phyloP scores from a whole-genome alignment of 805 yeast genomes.

The Kuraishia ogatae region DNA sequence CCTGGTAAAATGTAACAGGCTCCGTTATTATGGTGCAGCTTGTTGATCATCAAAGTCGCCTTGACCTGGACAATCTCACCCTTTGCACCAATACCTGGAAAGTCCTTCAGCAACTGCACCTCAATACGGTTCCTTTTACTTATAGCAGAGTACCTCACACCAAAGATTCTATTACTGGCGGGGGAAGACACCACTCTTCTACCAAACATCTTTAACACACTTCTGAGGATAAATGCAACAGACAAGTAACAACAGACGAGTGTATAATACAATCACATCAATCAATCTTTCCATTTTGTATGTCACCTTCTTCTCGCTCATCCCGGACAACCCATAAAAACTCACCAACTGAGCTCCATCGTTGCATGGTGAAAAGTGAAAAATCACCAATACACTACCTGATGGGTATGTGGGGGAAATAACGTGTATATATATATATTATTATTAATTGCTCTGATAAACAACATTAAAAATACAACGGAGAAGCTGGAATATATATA shows the following conservation, averaged over 20 bases:
- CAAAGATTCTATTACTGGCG: background rate
- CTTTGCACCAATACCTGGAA: slow-evolving; percentile 50
- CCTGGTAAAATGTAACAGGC: slow-evolving; percentile 57
- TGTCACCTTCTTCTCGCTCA: too few relatives aligned
- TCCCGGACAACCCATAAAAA: too few relatives aligned
- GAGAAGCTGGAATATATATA: too few relatives aligned
- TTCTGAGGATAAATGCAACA: background rate
- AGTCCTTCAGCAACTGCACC: slow-evolving; percentile 70
- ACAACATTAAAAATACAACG: too few relatives aligned
- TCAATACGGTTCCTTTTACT: slow-evolving; percentile 47
- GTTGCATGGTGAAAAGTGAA: background rate
- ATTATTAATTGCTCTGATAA: too few relatives aligned
- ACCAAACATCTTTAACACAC: background rate
- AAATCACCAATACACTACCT: background rate
- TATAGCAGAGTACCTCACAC: slow-evolving; percentile 35
- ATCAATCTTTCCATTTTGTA: too few relatives aligned
- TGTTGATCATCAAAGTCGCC: slow-evolving; percentile 79
- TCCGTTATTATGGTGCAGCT: slow-evolving; percentile 58
- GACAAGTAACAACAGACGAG: background rate
- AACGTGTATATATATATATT: too few relatives aligned
- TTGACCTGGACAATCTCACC: slow-evolving; percentile 73
- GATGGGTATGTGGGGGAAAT: too few relatives aligned
- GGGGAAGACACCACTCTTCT: background rate
- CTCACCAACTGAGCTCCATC: background rate
- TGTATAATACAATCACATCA: too few relatives aligned